Conservation (phyloP, 2,329 filamentous ascomycete genomes). For the Cercospora nicotianae region DNA sequence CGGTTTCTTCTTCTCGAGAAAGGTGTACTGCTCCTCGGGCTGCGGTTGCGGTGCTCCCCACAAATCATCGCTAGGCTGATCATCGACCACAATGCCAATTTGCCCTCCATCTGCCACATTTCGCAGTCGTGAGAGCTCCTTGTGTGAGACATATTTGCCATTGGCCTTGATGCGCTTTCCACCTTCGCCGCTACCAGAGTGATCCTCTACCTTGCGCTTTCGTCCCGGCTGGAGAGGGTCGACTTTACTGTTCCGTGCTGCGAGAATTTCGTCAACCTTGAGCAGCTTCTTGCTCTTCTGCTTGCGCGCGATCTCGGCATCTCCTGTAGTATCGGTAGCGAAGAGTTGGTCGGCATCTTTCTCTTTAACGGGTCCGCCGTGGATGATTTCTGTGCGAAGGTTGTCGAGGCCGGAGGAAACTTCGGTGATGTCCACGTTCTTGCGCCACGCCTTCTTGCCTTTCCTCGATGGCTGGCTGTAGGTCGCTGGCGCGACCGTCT, state of each 20-base stretch:
- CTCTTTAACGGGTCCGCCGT: slow-evolving; percentile 84
- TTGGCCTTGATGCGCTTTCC: slow-evolving; percentile 70
- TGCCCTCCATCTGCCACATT: slow-evolving; percentile 70
- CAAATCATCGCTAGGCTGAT: slow-evolving; percentile 68
- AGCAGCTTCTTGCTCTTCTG: slow-evolving; percentile 71
- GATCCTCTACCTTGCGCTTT: slow-evolving; percentile 71
- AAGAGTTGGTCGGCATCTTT: slow-evolving; percentile 83
- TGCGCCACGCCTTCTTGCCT: slow-evolving; percentile 98
- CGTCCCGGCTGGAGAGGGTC: slow-evolving; percentile 69
- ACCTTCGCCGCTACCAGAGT: slow-evolving; percentile 58
- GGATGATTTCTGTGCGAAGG: slow-evolving; percentile 84
- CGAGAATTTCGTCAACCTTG: slow-evolving; percentile 89
- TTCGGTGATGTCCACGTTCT: slow-evolving; percentile 92
- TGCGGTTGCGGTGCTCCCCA: slow-evolving; percentile 63
- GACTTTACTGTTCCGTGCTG: slow-evolving; percentile 71
- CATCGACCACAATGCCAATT: slow-evolving; percentile 54
- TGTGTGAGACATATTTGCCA: slow-evolving; percentile 73
- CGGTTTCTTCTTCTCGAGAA: slow-evolving; percentile 61
- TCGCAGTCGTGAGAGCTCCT: slow-evolving; percentile 76
- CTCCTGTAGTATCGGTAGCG: slow-evolving; percentile 73
- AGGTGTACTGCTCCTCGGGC: slow-evolving; percentile 59
- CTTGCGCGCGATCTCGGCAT: slow-evolving; percentile 63
- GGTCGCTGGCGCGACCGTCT: slow-evolving; percentile 66
- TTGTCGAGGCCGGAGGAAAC: slow-evolving; percentile 79
- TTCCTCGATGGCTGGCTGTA: slow-evolving; percentile 89